Evolutionary conservation across 2,329 filamentous ascomycete species (phyloP).

Genomic region (Tolypocladium nubicola): DNA sequence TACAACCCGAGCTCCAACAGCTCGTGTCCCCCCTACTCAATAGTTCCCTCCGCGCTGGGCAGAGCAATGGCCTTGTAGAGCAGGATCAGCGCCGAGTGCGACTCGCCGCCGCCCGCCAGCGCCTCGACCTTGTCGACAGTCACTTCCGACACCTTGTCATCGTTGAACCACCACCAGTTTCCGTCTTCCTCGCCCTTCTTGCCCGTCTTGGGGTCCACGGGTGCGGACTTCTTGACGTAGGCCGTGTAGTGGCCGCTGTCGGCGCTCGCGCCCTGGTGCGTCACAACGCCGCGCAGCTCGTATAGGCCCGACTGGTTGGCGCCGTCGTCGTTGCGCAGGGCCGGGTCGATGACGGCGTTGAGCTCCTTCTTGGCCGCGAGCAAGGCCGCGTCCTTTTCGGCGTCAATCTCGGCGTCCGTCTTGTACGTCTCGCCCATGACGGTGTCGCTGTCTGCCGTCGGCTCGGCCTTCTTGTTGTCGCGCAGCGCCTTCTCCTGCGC

Average conservation of each 20-base stretch:
- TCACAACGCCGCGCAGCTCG: slow-evolving; percentile 86
- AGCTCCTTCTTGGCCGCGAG: slow-evolving; percentile 81
- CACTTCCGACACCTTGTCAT: slow-evolving; percentile 93
- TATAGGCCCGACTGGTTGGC: slow-evolving; percentile 93
- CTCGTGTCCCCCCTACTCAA: slow-evolving; percentile 11
- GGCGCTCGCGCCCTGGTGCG: slow-evolving; percentile 91
- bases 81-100: slow-evolving; percentile 71
- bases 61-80: slow-evolving; percentile 68
- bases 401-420: slow-evolving; percentile 87
- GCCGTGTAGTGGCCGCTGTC: slow-evolving; percentile 98
- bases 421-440: slow-evolving; percentile 76
- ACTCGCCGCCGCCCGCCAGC: slow-evolving; percentile 80
- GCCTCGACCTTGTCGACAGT: slow-evolving; percentile 83
- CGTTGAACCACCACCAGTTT: slow-evolving; percentile 99
- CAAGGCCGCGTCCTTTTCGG: slow-evolving; percentile 67
- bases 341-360: slow-evolving; percentile 62
- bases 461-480: slow-evolving; percentile 24
- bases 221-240: slow-evolving; percentile 85
- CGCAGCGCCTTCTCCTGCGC: slow-evolving; percentile 32
- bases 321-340: slow-evolving; percentile 65
- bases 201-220: slow-evolving; percentile 62
- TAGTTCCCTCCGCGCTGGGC: slow-evolving; percentile 42
- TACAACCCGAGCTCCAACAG: not conserved
- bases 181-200: slow-evolving; percentile 75
- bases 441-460: slow-evolving; percentile 49